Percentiles rank a stretch among this genome's conserved stretches.
Conservation (phyloP, 352 stramenopile genomes). For the Phytophthora sp. region DNA sequence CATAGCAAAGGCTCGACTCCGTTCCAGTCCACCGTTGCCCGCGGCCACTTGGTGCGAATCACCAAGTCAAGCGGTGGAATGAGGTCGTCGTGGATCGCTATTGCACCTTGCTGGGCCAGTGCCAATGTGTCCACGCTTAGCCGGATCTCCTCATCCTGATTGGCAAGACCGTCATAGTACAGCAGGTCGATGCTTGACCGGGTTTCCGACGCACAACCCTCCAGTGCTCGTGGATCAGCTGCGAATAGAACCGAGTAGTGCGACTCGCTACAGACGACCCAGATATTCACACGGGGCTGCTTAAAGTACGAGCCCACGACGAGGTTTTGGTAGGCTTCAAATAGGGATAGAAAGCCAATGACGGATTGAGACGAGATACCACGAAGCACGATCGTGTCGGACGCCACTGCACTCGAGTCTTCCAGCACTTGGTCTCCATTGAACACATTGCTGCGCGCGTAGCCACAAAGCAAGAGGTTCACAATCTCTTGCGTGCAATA, state of each 20-base stretch:
- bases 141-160: constrained; percentile 88
- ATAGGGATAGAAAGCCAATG: constrained; percentile 92
- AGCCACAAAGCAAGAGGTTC: constrained; percentile 94
- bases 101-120: constrained; percentile 31
- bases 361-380: constrained; percentile 59
- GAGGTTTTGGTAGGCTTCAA: constrained; percentile 92
- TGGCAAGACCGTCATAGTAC: constrained; percentile 90
- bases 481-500: constrained; percentile 96
- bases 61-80: constrained; percentile 89
- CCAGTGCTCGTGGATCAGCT: constrained; percentile 23
- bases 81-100: constrained; percentile 62
- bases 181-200: constrained; percentile 70
- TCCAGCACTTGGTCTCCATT: constrained; percentile 87
- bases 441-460: constrained; percentile 95
- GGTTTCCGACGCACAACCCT: constrained; percentile 45
- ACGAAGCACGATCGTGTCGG: constrained; percentile 67
- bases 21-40: constrained; percentile 87
- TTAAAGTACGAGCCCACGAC: constrained; percentile 86
- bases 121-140: constrained; percentile 57
- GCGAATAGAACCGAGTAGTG: constrained; percentile 93
- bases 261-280: constrained; percentile 93
- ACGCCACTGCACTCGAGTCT: constrained; percentile 59
- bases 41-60: constrained; percentile 90
- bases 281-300: constrained; percentile 75
- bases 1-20: constrained; percentile 85